A percentile compares a stretch with the other conserved stretches of the same genome.
These are phyloP conservation scores for Leccinum subfulvum DNA, from an alignment of 1,284 basidiomycete genomes.

Conservation along the genomic window DNA sequence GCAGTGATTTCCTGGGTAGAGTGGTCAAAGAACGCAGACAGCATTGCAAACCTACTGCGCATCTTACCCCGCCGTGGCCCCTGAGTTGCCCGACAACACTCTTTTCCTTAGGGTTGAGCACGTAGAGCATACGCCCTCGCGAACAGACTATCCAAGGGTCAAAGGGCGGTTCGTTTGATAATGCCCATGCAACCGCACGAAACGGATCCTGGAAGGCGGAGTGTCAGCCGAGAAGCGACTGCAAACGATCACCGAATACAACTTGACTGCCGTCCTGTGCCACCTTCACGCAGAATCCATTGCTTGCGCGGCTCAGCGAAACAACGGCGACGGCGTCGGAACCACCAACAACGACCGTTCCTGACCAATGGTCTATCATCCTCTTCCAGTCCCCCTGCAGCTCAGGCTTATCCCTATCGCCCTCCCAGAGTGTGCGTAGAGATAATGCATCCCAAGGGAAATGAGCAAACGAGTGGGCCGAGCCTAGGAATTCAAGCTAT, in stretches of 20 bases:
- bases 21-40: constrained; percentile 6
- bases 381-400: constrained; percentile 41
- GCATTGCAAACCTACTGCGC: neutral
- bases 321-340: constrained; percentile 31
- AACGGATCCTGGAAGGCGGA: constrained; percentile 18
- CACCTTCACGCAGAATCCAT: constrained; percentile 38
- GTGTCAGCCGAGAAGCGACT: constrained; percentile 8
- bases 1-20: constrained; percentile 60
- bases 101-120: constrained; percentile 45
- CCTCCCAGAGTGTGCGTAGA: constrained; percentile 46
- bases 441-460: constrained; percentile 61
- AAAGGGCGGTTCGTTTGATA: constrained; percentile 42
- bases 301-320: constrained; percentile 26
- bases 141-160: constrained; percentile 59
- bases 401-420: constrained; percentile 35
- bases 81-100: constrained; percentile 47
- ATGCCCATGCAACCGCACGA: constrained; percentile 53
- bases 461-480: constrained; percentile 40
- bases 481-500: constrained; percentile 27
- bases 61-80: constrained; percentile 68
- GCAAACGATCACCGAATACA: constrained; percentile 6
- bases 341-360: constrained; percentile 49
- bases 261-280: constrained; percentile 18
- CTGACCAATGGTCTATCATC: constrained; percentile 46
- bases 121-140: constrained; percentile 48